Percentiles rank a stretch among this genome's conserved stretches.
These are phyloP conservation scores for Gracilaria vermiculophylla DNA, from an alignment of 23 red algal species.

Conservation along the genomic window DNA sequence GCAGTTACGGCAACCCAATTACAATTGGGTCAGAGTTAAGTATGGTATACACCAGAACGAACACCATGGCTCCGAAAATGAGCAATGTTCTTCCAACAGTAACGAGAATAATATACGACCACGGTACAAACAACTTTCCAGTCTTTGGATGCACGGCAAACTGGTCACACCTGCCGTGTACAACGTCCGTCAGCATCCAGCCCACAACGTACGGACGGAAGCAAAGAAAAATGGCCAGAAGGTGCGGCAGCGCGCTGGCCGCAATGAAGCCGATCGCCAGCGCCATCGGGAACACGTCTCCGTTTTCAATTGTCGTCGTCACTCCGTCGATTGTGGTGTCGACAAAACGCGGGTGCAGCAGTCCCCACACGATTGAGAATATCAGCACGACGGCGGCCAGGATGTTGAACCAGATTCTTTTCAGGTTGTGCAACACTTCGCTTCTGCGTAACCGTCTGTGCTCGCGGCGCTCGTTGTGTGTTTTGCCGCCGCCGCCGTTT, in stretches of 20 bases:
- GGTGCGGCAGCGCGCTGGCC: background rate
- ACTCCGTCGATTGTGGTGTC: background rate
- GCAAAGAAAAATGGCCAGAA: constrained; percentile 37
- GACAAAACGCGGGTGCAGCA: background rate
- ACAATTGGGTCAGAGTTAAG: background rate
- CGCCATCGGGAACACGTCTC: constrained; percentile 22
- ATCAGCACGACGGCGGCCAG: constrained; percentile 8
- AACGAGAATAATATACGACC: constrained; percentile 19
- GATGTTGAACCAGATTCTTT: constrained; percentile 51
- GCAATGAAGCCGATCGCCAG: constrained; percentile 42
- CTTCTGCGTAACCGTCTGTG: background rate
- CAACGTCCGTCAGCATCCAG: constrained; percentile 60
- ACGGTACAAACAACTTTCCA: constrained; percentile 50
- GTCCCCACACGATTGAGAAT: constrained; percentile 33
- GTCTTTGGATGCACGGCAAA: constrained; percentile 27
- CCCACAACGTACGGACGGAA: constrained; percentile 36
- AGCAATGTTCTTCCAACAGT: background rate
- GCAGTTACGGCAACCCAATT: background rate
- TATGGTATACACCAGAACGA: background rate
- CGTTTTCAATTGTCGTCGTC: background rate
- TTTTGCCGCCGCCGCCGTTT: background rate
- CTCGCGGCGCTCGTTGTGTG: background rate
- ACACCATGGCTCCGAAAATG: constrained; percentile 28
- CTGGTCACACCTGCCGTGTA: constrained; percentile 61
- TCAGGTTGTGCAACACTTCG: constrained; percentile 26